Evolutionary conservation across 2,329 filamentous ascomycete species (phyloP), one percentile per base, ranked within the genome.

Genomic region (Pseudonectria buxi): DNA sequence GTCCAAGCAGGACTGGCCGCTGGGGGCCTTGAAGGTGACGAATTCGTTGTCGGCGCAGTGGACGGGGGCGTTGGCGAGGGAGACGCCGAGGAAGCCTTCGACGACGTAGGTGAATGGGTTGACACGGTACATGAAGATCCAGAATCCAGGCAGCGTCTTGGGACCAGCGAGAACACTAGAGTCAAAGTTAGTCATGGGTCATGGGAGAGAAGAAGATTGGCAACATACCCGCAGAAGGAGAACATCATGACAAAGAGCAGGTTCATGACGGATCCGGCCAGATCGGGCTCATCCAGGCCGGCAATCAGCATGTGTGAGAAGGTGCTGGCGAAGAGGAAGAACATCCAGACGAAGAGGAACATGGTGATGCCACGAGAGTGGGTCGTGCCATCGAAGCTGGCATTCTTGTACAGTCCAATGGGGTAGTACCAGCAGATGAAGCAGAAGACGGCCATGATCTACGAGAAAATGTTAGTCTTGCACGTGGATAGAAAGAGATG

Each of bases 361-460:
- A 84, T 75, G n/a, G 83, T 69, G 3, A 65, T 76, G 7, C 78
- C 76, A 6, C 81, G 75, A 39, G 78, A 69, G 15, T 63, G 36
- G 2, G 37, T 44, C 33, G 51, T 37, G 0, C 36, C 47, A 4
- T 45, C 46, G 0, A 22, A 40, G 3, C 36, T 29, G 1, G 84
- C 83, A 54, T 90, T 89, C 39, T 67, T 63, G 55, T 86, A 76
- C 12, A 92, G 72, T 1, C 85, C 86, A 32, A 94, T 76, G 0
- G 86, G 86, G 56, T 89, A 95, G 69, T 94, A 94, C 74, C 84
- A 88, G 57, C 72, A 80, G 51, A 87, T 70, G 64, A 72, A 94
- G 64, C 89, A 80, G 47, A 94, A 62, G 12, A 81, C 69, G 1
- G 79, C 77, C 71, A 85, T 81, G 33, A 92, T 22, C 18, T 22